Base-by-base conservation (phyloP, 2,329 filamentous ascomycete species). In the Cladosporium austrohemisphaericum region DNA sequence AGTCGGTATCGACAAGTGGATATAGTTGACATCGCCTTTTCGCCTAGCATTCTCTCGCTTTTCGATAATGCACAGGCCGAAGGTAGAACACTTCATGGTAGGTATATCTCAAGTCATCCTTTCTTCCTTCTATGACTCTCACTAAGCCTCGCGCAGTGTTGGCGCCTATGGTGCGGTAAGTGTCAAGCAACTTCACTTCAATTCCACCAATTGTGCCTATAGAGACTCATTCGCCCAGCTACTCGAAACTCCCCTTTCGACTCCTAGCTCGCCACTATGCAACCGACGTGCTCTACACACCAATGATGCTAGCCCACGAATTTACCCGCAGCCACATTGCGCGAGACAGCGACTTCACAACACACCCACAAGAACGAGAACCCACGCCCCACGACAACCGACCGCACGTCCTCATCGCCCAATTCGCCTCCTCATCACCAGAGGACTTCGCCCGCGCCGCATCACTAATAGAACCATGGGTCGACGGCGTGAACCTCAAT, bases 261-360 rank as follows among this genome's bases (percentile, higher is more conserved):
- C 78, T 85, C 57, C 83, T 84, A 0, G 80, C 83, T 3, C 75
- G 81, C 53, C 71, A 78, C 40, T 86, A 84, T 63, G 79, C 78
- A 40, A 78, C 79, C 13, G 83, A 87, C 63, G 64, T 87, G 5
- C 81, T 78, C 56, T 87, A 84, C 78, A 86, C 83, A 2, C 84
- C 84, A 35, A 87, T 87, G 84, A 73, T 74, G 49, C 60, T 68
- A 7, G 65, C 65, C 9, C 65, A 67, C 36, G 65, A 67, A 36
- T 68, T 63, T 55, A 61, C 60, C 41, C 55, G 60, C 23, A 58
- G 57, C 10, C 52, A 53, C 3, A 56, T 64, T 13, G 54, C 55
- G 14, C 52, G 59, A 77, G 79, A 87, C 62, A 77, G 85, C 57
- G 84, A 83, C 44, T 69, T 83, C 20, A 79, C 80, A 1, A 80